Conservation (phyloP, 2,329 filamentous ascomycete species). For the Aspergillus flavus region DNA sequence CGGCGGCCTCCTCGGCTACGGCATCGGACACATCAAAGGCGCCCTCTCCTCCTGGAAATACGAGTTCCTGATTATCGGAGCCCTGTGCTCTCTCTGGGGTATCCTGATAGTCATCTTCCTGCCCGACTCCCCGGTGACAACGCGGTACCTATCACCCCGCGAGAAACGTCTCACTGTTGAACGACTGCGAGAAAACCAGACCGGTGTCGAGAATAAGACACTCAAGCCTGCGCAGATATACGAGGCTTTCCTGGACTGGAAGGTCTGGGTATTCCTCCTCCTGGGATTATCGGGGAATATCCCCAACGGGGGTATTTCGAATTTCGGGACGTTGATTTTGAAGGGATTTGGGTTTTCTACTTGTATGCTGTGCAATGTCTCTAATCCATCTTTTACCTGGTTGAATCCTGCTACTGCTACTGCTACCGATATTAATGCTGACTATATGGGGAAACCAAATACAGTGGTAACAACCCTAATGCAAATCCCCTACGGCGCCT, state of each 20-base stretch:
- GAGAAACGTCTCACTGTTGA: conserved; percentile 59
- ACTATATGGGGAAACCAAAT: not conserved
- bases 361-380: conserved; percentile 3
- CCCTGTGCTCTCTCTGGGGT: conserved; percentile 62
- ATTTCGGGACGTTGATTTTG: conserved; percentile 63
- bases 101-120: conserved; percentile 61
- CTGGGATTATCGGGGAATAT: conserved; percentile 53
- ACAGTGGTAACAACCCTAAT: conserved; percentile 55
- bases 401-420: no score
- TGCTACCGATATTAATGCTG: not conserved
- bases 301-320: conserved; percentile 60
- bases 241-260: conserved; percentile 61
- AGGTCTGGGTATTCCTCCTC: conserved; percentile 61
- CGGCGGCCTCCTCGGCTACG: conserved; percentile 60
- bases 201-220: conserved; percentile 60
- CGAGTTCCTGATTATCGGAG: conserved; percentile 65
- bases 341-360: conserved; percentile 60
- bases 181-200: conserved; percentile 59
- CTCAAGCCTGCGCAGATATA: conserved; percentile 58
- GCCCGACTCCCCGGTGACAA: conserved; percentile 60
- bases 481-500: conserved; percentile 53
- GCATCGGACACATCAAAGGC: conserved; percentile 62
- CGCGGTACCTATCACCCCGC: conserved; percentile 52
- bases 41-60: conserved; percentile 65
- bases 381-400: no score